phyloP scores from a whole-genome alignment of 345 rosid genomes.

The Psidium friedrichsthalianum region DNA sequence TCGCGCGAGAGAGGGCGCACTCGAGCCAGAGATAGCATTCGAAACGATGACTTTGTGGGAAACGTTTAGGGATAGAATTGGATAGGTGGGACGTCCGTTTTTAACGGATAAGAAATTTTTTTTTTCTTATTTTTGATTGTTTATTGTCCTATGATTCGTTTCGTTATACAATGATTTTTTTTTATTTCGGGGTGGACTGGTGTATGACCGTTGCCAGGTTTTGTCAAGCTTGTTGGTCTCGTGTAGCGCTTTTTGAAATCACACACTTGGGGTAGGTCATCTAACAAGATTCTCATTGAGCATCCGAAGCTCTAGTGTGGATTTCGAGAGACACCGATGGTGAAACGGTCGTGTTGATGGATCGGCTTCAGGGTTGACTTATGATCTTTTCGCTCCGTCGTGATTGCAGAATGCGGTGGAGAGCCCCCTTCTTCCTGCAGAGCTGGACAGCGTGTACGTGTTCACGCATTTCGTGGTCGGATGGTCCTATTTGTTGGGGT shows the following conservation, averaged over 20 bases:
- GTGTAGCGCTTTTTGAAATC: not conserved
- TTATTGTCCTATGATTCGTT: not conserved
- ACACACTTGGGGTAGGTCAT: not conserved
- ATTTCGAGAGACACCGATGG: not conserved
- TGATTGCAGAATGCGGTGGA: constrained; percentile 12
- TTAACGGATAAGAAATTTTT: not conserved
- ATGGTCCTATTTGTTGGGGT: constrained; percentile 13
- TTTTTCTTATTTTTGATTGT: not conserved
- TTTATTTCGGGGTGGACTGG: not conserved
- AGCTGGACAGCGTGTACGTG: constrained; percentile 12
- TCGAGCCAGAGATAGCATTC: constrained; percentile 22
- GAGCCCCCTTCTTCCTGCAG: constrained; percentile 13
- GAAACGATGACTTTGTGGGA: constrained; percentile 26
- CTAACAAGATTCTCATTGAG: not conserved
- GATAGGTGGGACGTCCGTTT: constrained; percentile 40
- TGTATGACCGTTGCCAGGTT: not conserved
- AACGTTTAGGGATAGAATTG: constrained; percentile 1
- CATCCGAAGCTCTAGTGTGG: not conserved
- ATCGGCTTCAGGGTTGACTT: not conserved
- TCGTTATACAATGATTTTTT: not conserved
- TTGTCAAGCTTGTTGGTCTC: not conserved
- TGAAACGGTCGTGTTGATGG: not conserved
- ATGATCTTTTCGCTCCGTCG: not conserved
- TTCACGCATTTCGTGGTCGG: constrained; percentile 8
- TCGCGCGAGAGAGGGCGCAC: not conserved